These are phyloP conservation scores for Penicillium sp. DNA, from an alignment of 2,329 filamentous ascomycete genomes.

Conservation along the genomic window DNA sequence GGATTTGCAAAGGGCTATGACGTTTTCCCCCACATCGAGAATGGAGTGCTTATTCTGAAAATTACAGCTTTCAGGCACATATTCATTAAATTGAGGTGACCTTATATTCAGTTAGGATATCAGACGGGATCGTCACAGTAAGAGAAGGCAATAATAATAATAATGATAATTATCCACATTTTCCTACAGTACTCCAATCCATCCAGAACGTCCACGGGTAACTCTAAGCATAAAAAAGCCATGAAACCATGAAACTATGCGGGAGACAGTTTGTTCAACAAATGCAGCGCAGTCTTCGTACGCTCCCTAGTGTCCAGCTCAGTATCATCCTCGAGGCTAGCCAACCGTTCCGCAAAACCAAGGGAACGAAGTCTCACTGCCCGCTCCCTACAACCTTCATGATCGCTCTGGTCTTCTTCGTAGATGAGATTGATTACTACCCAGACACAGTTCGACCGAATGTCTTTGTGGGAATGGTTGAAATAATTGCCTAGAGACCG, in stretches of 20 bases:
- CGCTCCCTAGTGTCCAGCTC: constrained; percentile 77
- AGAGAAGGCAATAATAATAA: neutral
- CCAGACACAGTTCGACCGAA: constrained; percentile 73
- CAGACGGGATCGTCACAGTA: neutral
- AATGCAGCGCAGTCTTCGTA: constrained; percentile 67
- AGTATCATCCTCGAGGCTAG: constrained; percentile 56
- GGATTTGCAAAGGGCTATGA: neutral
- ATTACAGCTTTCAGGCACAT: neutral
- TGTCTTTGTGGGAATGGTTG: constrained; percentile 60
- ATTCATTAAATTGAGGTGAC: neutral
- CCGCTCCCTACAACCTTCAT: constrained; percentile 56
- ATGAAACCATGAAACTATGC: neutral
- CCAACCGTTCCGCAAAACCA: constrained; percentile 61
- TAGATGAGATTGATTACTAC: constrained; percentile 78
- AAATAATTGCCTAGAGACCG: constrained; percentile 65
- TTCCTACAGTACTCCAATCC: neutral
- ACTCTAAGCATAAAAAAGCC: neutral
- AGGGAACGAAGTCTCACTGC: constrained; percentile 60
- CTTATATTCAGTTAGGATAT: neutral
- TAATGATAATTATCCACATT: neutral
- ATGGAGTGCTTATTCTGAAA: neutral
- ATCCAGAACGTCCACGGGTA: neutral
- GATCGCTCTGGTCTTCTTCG: constrained; percentile 64
- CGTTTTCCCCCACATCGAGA: neutral
- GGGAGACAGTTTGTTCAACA: constrained; percentile 45